Base-by-base conservation (phyloP, 305 asterid genomes). In the Rubia balearica region DNA sequence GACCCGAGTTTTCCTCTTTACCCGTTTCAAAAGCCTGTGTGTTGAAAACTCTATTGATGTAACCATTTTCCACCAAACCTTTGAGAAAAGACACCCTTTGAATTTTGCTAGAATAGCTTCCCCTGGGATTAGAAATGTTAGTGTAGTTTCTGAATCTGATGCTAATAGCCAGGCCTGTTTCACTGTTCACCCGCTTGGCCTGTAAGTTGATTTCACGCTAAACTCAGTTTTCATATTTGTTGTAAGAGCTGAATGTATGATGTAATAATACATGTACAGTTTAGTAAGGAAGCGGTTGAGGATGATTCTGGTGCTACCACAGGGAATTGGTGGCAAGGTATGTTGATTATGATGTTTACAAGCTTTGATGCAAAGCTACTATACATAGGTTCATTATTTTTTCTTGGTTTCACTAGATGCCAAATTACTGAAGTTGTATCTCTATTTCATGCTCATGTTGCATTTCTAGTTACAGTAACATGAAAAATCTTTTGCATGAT, bases 241-340 rank as follows among this genome's bases (percentile, higher is more conserved):
- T n/a, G n/a, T n/a, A n/a, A n/a, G n/a, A n/a, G n/a, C n/a, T n/a
- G n/a, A n/a, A n/a, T n/a, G n/a, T n/a, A n/a, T n/a, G n/a, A n/a
- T n/a, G n/a, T n/a, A n/a, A n/a, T n/a, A n/a, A n/a, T n/a, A n/a
- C n/a, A n/a, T n/a, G n/a, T n/a, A n/a, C n/a, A n/a, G n/a, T n/a
- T n/a, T n/a, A n/a, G n/a, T n/a, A n/a, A n/a, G n/a, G n/a, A n/a
- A 17, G 84, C 79, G 0, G 89, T 82, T 64, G 96, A 88, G 74
- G 96, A 90, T 66, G 96, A 87, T 69, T 76, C 86, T 0, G 90
- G 81, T 65, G 98, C 96, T 74, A 89, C 96, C 1, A 84, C 96
- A 64, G 98, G 98, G 48, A 88, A 92, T 72, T 92, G 98, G 98
- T 92, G 98, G 98, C 91, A 85, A 86, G 97, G 97, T 89, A 73